Percentiles rank a stretch among this genome's conserved stretches.
These are phyloP conservation scores for Aristolochia contorta DNA, from an alignment of 164 flowering plant species.

Conservation along the genomic window DNA sequence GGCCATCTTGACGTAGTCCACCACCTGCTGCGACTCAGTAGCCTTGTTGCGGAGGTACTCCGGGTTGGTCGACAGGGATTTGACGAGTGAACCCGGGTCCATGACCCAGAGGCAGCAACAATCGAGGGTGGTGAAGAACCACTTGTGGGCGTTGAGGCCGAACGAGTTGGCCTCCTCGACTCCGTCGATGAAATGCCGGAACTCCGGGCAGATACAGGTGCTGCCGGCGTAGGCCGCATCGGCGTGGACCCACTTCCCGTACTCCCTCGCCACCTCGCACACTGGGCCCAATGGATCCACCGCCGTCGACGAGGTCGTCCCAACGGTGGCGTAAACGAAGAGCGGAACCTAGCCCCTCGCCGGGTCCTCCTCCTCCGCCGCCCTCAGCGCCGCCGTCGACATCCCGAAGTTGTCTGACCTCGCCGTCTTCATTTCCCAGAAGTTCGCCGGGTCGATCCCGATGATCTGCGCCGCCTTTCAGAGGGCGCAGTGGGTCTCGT, in stretches of 20 bases:
- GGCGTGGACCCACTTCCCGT: no score
- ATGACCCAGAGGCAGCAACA: constrained; percentile 74
- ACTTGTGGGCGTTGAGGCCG: no score
- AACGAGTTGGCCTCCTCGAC: no score
- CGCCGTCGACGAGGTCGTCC: constrained; percentile 41
- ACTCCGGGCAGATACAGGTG: no score
- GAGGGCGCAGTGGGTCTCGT: constrained; percentile 51
- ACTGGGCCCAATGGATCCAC: constrained; percentile 33
- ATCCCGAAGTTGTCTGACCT: no score
- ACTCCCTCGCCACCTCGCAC: constrained; percentile 20
- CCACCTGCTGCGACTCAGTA: no score
- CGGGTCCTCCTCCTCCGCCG: constrained; percentile 15
- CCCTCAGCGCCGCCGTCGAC: no score
- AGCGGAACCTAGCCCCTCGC: constrained; percentile 25
- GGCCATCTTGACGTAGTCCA: no score
- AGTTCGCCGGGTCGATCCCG: constrained; percentile 38
- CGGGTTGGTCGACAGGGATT: constrained; percentile 47
- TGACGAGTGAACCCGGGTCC: constrained; percentile 28
- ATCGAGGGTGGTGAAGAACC: constrained; percentile 54
- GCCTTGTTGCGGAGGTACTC: no score
- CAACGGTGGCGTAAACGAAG: constrained; percentile 40
- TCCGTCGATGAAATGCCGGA: no score
- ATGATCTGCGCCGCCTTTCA: constrained; percentile 48
- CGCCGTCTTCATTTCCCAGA: constrained; percentile 28
- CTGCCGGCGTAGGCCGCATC: no score